Conservation (phyloP, 225 moss, liverwort and hornwort species). For the Lunularia cruciata region DNA sequence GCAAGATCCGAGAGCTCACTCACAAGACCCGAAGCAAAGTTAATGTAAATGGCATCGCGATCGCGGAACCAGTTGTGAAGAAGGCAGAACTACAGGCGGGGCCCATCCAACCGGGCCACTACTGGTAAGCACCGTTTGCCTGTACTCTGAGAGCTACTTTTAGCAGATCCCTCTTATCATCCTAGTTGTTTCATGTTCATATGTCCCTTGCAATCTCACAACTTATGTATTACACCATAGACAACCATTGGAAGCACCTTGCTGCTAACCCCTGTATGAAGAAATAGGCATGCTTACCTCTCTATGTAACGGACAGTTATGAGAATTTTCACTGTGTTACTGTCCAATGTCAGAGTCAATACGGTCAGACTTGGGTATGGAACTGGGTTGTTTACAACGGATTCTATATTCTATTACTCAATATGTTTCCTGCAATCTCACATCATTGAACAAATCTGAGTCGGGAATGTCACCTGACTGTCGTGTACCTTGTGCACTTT, state of each 20-base stretch:
- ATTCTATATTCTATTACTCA: too few species aligned
- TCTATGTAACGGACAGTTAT: too few species aligned
- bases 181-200: neutral
- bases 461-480: too few species aligned
- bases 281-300: too few species aligned
- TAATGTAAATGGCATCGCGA: slow-evolving; percentile 65
- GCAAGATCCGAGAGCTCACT: slow-evolving; percentile 47
- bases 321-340: too few species aligned
- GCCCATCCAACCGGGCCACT: slow-evolving; percentile 78
- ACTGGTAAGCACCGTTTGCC: slow-evolving; percentile 57
- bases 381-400: too few species aligned
- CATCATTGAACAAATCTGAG: too few species aligned
- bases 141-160: neutral
- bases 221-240: too few species aligned
- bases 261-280: too few species aligned
- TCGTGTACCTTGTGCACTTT: neutral
- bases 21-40: slow-evolving; percentile 62
- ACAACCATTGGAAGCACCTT: too few species aligned
- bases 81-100: slow-evolving; percentile 82
- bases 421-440: neutral
- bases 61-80: slow-evolving; percentile 67
- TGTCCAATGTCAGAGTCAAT: too few species aligned
- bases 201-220: neutral
- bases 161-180: neutral
- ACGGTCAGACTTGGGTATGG: too few species aligned